phyloP scores from a whole-genome alignment of 2,329 filamentous ascomycete genomes.

The Trichoderma hamatum region DNA sequence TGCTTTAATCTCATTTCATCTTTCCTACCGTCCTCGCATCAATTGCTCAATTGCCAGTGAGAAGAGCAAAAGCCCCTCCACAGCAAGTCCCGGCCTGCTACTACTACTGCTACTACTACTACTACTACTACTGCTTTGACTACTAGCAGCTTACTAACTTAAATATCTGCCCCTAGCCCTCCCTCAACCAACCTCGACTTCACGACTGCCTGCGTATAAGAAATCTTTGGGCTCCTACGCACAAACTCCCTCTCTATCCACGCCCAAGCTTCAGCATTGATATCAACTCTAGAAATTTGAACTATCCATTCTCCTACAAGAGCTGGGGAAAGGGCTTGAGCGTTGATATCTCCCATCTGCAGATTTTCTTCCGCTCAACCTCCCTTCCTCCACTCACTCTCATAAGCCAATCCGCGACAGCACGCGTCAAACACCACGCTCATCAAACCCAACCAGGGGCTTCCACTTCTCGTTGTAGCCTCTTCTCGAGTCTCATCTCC shows the following conservation, averaged over 20 bases:
- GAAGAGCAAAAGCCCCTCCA: neutral
- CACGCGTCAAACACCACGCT: neutral
- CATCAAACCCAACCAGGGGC: neutral
- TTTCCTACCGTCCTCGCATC: no score
- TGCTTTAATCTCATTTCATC: no score
- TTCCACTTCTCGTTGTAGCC: neutral
- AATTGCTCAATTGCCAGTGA: neutral
- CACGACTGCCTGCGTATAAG: neutral
- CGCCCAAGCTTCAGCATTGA: neutral
- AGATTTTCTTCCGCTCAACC: neutral
- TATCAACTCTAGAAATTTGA: neutral
- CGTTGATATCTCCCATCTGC: neutral
- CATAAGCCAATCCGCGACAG: neutral
- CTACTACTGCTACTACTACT: neutral
- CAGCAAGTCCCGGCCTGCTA: neutral
- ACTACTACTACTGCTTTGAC: neutral
- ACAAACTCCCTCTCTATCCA: neutral
- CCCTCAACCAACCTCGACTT: neutral
- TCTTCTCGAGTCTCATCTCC: neutral
- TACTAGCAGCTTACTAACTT: slow-evolving; percentile 10
- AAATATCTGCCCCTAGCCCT: slow-evolving; percentile 3
- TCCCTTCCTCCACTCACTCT: slow-evolving; percentile 5
- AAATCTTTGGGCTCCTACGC: neutral
- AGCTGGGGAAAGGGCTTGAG: neutral
- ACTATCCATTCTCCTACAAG: neutral